These are phyloP conservation scores for Ceratocystis papillata DNA, from an alignment of 2,329 filamentous ascomycete species.

Conservation along the genomic window DNA sequence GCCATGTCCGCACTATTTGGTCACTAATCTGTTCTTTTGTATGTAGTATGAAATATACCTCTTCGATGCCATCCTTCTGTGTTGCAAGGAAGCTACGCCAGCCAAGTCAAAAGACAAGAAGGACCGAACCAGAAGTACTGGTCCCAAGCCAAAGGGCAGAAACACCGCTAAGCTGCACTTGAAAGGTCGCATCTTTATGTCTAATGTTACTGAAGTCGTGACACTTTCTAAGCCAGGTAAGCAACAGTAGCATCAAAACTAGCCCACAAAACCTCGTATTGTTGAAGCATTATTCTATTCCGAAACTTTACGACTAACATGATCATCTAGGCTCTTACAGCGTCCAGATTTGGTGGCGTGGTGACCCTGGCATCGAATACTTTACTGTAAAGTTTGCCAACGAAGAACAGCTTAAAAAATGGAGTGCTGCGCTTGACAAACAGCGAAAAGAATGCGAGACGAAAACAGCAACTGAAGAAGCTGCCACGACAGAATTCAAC, in stretches of 20 bases:
- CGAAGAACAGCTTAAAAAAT: conserved; percentile 88
- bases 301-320: background rate
- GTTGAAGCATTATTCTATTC: too few species aligned
- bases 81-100: conserved; percentile 87
- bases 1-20: background rate
- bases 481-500: conserved; percentile 59
- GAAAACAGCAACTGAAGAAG: conserved; percentile 39
- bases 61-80: conserved; percentile 88
- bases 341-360: conserved; percentile 98
- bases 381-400: conserved; percentile 90
- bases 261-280: too few species aligned
- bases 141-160: conserved; percentile 44
- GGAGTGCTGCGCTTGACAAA: conserved; percentile 66
- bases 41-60: conserved; percentile 89
- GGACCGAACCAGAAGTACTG: conserved; percentile 47
- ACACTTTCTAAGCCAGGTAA: conserved; percentile 77
- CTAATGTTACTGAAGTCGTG: conserved; percentile 92
- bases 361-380: conserved; percentile 87
- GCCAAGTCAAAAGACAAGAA: conserved; percentile 74
- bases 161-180: conserved; percentile 77
- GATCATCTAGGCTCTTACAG: conserved; percentile 64
- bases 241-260: conserved; percentile 27
- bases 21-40: conserved; percentile 21
- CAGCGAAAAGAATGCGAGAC: conserved; percentile 57
- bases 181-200: conserved; percentile 98